Percentiles rank a stretch among this genome's conserved stretches.
Conservation (phyloP, 345 rosid species). For the Citrus maxima region DNA sequence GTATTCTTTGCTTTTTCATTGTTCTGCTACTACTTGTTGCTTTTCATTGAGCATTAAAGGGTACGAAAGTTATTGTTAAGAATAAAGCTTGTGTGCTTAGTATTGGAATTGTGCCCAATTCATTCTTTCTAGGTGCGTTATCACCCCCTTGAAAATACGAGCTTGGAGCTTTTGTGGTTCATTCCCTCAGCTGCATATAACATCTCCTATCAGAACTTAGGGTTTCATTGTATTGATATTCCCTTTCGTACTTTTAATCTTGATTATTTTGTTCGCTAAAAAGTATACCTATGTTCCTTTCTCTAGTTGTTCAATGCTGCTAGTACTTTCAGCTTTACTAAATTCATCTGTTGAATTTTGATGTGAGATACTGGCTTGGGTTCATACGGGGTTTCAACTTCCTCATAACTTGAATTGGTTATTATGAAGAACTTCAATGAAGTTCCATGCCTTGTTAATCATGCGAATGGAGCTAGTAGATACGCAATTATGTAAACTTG, state of each 20-base stretch:
- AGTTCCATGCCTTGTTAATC: neutral
- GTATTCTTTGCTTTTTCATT: neutral
- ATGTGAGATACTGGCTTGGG: neutral
- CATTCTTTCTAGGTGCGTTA: neutral
- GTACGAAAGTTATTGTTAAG: neutral
- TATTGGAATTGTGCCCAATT: neutral
- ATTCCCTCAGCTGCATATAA: too few species aligned
- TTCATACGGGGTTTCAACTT: neutral
- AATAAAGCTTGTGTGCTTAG: neutral
- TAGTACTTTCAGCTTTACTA: neutral
- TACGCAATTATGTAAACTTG: neutral
- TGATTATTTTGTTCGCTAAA: neutral
- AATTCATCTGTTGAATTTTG: neutral
- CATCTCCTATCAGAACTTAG: too few species aligned
- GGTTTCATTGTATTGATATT: too few species aligned
- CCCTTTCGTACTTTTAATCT: neutral
- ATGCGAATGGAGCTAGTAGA: neutral
- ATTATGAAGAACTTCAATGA: neutral
- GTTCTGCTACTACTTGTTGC: neutral
- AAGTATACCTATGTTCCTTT: neutral
- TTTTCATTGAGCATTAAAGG: neutral
- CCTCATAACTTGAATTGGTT: neutral
- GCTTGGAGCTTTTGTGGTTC: neutral
- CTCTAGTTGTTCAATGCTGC: neutral
- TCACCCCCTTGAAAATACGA: neutral